Conservation (phyloP, 2,329 filamentous ascomycete genomes). For the Escovopsis sp. region DNA sequence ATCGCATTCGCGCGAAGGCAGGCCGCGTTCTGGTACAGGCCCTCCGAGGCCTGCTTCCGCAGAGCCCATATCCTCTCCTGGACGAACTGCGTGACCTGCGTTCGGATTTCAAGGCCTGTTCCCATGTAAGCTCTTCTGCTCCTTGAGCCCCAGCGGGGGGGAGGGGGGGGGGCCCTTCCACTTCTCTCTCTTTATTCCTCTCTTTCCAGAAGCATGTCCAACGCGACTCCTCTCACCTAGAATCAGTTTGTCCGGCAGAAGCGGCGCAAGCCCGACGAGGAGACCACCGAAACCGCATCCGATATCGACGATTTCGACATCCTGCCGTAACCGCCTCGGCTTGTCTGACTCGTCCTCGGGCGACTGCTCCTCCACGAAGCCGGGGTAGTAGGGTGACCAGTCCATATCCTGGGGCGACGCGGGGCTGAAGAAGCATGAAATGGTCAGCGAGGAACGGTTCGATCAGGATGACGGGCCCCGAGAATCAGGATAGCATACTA, state of each 20-base stretch:
- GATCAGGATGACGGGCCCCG: neutral
- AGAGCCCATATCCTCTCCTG: conserved; percentile 75
- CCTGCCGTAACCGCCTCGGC: conserved; percentile 29
- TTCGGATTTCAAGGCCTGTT: conserved; percentile 79
- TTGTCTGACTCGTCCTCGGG: conserved; percentile 14
- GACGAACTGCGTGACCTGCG: conserved; percentile 80
- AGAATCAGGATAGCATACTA: conserved; percentile 45
- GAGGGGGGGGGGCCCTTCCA: no score
- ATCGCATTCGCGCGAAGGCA: conserved; percentile 90
- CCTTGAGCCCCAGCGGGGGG: no score
- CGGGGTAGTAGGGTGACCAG: conserved; percentile 74
- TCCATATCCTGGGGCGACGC: conserved; percentile 71
- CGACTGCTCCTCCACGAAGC: conserved; percentile 37
- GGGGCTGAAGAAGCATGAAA: conserved; percentile 40
- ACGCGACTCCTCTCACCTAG: conserved; percentile 42
- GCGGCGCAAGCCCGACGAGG: conserved; percentile 68
- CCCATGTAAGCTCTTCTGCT: no score
- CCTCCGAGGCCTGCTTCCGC: conserved; percentile 45
- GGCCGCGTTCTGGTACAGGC: conserved; percentile 68
- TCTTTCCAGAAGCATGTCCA: neutral
- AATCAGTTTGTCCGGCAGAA: conserved; percentile 68
- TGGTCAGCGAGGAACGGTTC: conserved; percentile 1
- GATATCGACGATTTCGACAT: conserved; percentile 89
- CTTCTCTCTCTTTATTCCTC: neutral
- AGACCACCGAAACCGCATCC: conserved; percentile 93